Evolutionary conservation across 2,329 filamentous ascomycete genomes (phyloP).

Genomic region (Colletotrichum spaethianum): DNA sequence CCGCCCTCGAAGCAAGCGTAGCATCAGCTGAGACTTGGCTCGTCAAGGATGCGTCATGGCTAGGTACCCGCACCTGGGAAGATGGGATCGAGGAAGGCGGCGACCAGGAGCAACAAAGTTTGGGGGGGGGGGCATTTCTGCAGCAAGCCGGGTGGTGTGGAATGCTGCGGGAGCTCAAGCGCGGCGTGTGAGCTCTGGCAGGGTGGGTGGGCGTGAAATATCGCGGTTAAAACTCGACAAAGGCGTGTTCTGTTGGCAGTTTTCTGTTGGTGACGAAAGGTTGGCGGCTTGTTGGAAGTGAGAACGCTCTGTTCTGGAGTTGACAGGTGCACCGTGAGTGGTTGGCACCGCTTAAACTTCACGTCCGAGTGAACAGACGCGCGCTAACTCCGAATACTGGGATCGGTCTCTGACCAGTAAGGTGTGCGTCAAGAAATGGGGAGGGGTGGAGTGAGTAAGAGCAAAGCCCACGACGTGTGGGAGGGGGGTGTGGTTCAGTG

Average conservation of each 20-base stretch:
- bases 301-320: constrained; percentile 3
- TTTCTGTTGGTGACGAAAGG: constrained; percentile 23
- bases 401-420: constrained; percentile 9
- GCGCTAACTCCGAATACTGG: constrained; percentile 18
- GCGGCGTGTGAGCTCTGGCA: constrained; percentile 2
- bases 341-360: constrained; percentile 33
- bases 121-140: constrained; percentile 27
- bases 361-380: constrained; percentile 21
- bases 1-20: constrained; percentile 13
- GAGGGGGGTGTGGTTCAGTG: not conserved
- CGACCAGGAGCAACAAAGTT: constrained; percentile 25
- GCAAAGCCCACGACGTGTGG: not conserved
- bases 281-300: constrained; percentile 30
- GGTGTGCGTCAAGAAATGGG: not conserved
- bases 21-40: not conserved
- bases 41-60: constrained; percentile 11
- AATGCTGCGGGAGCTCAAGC: constrained; percentile 4
- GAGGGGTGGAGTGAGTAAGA: not conserved
- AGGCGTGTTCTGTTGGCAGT: not conserved
- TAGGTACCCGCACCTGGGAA: constrained; percentile 17
- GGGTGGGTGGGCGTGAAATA: constrained; percentile 24
- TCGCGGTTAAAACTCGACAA: constrained; percentile 24
- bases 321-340: constrained; percentile 21
- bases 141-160: constrained; percentile 27
- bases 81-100: constrained; percentile 21